Base-by-base conservation (phyloP, 2,329 filamentous ascomycete genomes). In the Talaromyces sp. region DNA sequence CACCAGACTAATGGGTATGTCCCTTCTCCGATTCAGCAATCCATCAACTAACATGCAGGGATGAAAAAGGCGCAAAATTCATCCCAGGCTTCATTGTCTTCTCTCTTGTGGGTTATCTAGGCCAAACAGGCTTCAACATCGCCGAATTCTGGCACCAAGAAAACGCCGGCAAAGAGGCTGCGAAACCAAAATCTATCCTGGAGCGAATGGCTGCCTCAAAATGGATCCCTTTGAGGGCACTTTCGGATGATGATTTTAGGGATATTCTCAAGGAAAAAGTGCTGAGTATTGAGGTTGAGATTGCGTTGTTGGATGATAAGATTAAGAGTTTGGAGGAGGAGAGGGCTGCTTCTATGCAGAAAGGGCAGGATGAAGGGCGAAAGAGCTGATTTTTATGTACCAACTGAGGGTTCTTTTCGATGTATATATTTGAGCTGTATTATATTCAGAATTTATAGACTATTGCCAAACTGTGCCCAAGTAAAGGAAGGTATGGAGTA, bases 241-340 rank as follows among this genome's bases (percentile, higher is more conserved):
- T 95, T 29, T 87, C 86, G 0, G 89, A 95, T 70, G 84, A 89
- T 29, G 88, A 95, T 70, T 95, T 95, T 72, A 84, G 85, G 66
- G 79, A 83, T 0, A 87, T 92, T 78, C 81, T 95, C 72, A 81
- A 83, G 34, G 90, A 93, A 74, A 92, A 89, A 77, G 78, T 92
- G 47, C 75, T 94, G 29, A 84, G 82, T 68, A 79, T 94, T 2
- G 89, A 95, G 69, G 90, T 86, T 0, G 90, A 94, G 67, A 92
- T 95, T 75, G 88, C 91, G 0, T 76, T 95, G 5, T 82, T 94
- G 40, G 91, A 95, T 71, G 91, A 94, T 63, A 88, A 87, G 72
- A 91, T 95, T 34, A n/a, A 34, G 31, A 61, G 62, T 69, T 84
- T 82, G 58, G 81, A 78, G 45, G 72, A 88, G 31, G 80, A 78